These are phyloP conservation scores for Ustilago lituana DNA, from an alignment of 1,284 basidiomycete species.

Conservation along the genomic window DNA sequence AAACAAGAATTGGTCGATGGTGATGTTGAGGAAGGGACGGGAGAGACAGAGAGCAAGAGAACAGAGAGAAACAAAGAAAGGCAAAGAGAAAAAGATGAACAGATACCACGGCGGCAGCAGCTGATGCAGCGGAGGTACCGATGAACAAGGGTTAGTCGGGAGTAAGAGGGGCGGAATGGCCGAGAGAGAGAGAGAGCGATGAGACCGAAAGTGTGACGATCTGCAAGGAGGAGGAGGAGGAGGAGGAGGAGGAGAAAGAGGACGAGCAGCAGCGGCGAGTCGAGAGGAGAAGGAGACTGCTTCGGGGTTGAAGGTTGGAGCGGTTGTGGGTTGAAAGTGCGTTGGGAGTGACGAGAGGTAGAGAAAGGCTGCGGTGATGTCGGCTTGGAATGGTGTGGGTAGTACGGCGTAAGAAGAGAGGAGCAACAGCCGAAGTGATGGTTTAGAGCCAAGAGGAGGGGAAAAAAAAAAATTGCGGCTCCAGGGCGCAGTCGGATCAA, in stretches of 20 bases:
- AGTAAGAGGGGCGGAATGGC: slow-evolving; percentile 1
- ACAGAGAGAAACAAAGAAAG: slow-evolving; percentile 10
- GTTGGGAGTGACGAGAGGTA: not conserved
- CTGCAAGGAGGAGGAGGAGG: slow-evolving; percentile 20
- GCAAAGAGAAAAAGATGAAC: slow-evolving; percentile 12
- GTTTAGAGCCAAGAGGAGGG: too few species aligned
- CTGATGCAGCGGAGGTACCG: slow-evolving; percentile 14
- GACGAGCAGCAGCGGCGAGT: slow-evolving; percentile 2
- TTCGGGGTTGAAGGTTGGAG: slow-evolving; percentile 31
- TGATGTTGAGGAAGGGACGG: not conserved
- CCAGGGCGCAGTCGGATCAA: slow-evolving; percentile 4
- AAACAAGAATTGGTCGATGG: slow-evolving; percentile 6
- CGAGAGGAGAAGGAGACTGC: slow-evolving; percentile 4
- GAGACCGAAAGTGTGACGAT: slow-evolving; percentile 14
- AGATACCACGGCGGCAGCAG: slow-evolving; percentile 20
- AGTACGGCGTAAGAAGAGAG: too few species aligned
- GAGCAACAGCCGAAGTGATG: too few species aligned
- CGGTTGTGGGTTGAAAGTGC: too few species aligned
- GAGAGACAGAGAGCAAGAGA: slow-evolving; percentile 8
- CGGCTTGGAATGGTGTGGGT: too few species aligned
- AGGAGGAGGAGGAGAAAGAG: slow-evolving; percentile 1
- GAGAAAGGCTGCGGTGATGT: slow-evolving; percentile 18
- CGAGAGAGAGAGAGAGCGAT: not conserved
- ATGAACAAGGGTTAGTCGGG: too few species aligned
- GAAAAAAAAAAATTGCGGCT: slow-evolving; percentile 4